These are phyloP conservation scores for Heterobasidion occidentale DNA, from an alignment of 1,284 basidiomycete species.

Conservation along the genomic window DNA sequence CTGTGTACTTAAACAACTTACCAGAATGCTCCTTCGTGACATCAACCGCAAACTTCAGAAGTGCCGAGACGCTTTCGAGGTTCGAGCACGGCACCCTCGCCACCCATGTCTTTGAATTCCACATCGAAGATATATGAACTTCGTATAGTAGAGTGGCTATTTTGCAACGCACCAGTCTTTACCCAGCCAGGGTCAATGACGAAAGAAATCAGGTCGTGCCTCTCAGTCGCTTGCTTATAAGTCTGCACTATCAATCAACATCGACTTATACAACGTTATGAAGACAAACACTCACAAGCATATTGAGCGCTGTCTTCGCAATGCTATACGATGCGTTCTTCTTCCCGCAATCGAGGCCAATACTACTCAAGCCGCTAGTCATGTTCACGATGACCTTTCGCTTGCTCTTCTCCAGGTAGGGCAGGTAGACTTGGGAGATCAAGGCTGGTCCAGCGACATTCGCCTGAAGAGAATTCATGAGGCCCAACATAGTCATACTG, in stretches of 20 bases:
- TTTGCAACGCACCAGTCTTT: slow-evolving; percentile 19
- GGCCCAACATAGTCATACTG: slow-evolving; percentile 13
- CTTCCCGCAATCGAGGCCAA: slow-evolving; percentile 17
- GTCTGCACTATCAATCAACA: slow-evolving; percentile 12
- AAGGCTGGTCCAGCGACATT: slow-evolving; percentile 28
- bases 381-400: slow-evolving; percentile 28
- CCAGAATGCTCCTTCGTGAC: slow-evolving; percentile 19
- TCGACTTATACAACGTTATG: neutral
- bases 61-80: slow-evolving; percentile 18
- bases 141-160: neutral
- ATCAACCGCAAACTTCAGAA: slow-evolving; percentile 18
- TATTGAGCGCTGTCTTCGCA: slow-evolving; percentile 22
- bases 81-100: slow-evolving; percentile 22
- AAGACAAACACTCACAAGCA: slow-evolving; percentile 16
- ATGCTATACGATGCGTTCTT: slow-evolving; percentile 21
- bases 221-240: slow-evolving; percentile 23
- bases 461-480: slow-evolving; percentile 17
- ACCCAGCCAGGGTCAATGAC: slow-evolving; percentile 23
- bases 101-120: slow-evolving; percentile 21
- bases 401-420: slow-evolving; percentile 21
- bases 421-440: slow-evolving; percentile 22
- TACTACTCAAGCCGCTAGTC: slow-evolving; percentile 22
- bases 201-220: slow-evolving; percentile 16
- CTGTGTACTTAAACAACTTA: slow-evolving; percentile 23
- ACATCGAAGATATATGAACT: neutral